Evolutionary conservation across 208 protist genomes (phyloP).

Genomic region (Angomonas deanei): DNA sequence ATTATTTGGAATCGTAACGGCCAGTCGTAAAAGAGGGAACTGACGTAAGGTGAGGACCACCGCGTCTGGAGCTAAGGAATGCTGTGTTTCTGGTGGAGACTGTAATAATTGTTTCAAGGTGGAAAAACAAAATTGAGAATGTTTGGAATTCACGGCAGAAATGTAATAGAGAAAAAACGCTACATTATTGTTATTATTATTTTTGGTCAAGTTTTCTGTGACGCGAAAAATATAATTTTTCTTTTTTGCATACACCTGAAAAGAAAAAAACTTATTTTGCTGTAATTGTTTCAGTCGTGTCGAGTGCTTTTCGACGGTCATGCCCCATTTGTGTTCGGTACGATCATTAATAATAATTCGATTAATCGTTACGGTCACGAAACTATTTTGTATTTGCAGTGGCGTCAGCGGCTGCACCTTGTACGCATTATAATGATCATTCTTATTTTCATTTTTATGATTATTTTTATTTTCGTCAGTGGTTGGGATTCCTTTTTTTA

Average conservation of each 20-base stretch:
- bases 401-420: neutral
- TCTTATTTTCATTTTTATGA: neutral
- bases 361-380: constrained; percentile 72
- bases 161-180: neutral
- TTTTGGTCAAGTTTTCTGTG: constrained; percentile 38
- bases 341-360: constrained; percentile 23
- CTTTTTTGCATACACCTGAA: constrained; percentile 70
- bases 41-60: neutral
- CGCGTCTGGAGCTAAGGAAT: neutral
- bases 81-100: neutral
- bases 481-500: too few relatives aligned
- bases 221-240: constrained; percentile 53
- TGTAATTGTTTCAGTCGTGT: constrained; percentile 48
- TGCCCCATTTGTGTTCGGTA: constrained; percentile 54
- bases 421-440: too few relatives aligned
- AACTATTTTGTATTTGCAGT: neutral
- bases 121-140: neutral
- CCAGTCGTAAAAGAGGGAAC: neutral
- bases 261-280: constrained; percentile 48
- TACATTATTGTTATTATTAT: constrained; percentile 5
- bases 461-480: neutral
- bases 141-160: neutral
- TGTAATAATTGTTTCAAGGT: neutral
- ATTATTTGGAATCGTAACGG: neutral
- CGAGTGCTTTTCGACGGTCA: constrained; percentile 54